These are phyloP conservation scores for Penicillium sp. DNA, from an alignment of 2,329 filamentous ascomycete species.

Conservation along the genomic window DNA sequence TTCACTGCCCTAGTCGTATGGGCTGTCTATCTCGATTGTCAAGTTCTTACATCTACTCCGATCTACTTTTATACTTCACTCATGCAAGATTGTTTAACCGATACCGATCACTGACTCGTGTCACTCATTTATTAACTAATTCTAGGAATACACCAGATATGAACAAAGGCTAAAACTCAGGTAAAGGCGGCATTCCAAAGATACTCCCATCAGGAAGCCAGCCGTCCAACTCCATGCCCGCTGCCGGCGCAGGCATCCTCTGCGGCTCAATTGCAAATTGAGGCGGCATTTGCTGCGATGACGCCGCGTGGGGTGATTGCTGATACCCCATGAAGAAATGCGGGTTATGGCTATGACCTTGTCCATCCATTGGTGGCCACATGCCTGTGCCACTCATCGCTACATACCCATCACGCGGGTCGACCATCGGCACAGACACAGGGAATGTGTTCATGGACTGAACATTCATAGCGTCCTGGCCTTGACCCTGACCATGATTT, in stretches of 20 bases:
- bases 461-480: neutral
- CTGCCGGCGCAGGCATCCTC: slow-evolving; percentile 18
- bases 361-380: slow-evolving; percentile 24
- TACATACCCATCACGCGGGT: slow-evolving; percentile 25
- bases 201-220: slow-evolving; percentile 34
- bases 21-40: neutral
- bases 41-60: neutral
- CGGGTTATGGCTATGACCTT: slow-evolving; percentile 11
- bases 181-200: slow-evolving; percentile 30
- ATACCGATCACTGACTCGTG: neutral
- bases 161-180: slow-evolving; percentile 24
- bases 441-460: slow-evolving; percentile 17
- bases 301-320: slow-evolving; percentile 18
- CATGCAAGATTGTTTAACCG: neutral
- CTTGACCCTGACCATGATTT: neutral
- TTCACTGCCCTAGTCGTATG: neutral
- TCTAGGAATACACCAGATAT: neutral
- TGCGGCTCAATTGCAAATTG: slow-evolving; percentile 27
- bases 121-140: neutral
- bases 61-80: neutral
- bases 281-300: slow-evolving; percentile 14
- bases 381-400: slow-evolving; percentile 20
- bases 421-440: slow-evolving; percentile 17
- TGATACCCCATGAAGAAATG: slow-evolving; percentile 22
- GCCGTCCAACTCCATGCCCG: slow-evolving; percentile 33